Conservation (phyloP, 371 early-diverging fungal genomes). For the Mortierella sp. region DNA sequence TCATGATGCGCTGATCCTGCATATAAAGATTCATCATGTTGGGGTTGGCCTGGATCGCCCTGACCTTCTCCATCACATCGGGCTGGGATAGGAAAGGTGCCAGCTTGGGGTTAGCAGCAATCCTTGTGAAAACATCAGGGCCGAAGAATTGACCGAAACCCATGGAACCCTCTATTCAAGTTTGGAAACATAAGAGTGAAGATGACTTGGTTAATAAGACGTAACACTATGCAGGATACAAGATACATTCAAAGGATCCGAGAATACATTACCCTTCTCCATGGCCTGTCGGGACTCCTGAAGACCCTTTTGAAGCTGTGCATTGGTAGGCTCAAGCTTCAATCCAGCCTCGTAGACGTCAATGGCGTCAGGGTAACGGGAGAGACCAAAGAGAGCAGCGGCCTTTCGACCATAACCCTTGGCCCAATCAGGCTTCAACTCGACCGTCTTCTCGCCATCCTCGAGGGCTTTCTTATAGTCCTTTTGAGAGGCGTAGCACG, state of each 20-base stretch:
- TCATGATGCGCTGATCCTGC: slow-evolving; percentile 80
- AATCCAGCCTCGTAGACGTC: slow-evolving; percentile 81
- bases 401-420: slow-evolving; percentile 92
- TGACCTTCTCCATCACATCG: slow-evolving; percentile 74
- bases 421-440: slow-evolving; percentile 84
- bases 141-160: slow-evolving; percentile 66
- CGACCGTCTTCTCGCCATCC: slow-evolving; percentile 86
- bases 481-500: slow-evolving; percentile 78
- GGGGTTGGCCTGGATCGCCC: slow-evolving; percentile 74
- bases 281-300: slow-evolving; percentile 71
- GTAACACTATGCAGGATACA: neutral
- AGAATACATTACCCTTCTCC: slow-evolving; percentile 42
- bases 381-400: slow-evolving; percentile 82
- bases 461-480: slow-evolving; percentile 78
- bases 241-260: neutral
- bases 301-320: slow-evolving; percentile 73
- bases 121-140: slow-evolving; percentile 73
- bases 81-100: slow-evolving; percentile 75
- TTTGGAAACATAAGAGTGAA: neutral
- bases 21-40: slow-evolving; percentile 60
- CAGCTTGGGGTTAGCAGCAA: slow-evolving; percentile 82
- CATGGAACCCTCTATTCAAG: slow-evolving; percentile 53
- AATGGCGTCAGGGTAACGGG: slow-evolving; percentile 70
- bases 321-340: slow-evolving; percentile 80
- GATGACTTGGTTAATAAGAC: neutral